phyloP scores from a whole-genome alignment of 345 rosid genomes.

The Linum lewisii region DNA sequence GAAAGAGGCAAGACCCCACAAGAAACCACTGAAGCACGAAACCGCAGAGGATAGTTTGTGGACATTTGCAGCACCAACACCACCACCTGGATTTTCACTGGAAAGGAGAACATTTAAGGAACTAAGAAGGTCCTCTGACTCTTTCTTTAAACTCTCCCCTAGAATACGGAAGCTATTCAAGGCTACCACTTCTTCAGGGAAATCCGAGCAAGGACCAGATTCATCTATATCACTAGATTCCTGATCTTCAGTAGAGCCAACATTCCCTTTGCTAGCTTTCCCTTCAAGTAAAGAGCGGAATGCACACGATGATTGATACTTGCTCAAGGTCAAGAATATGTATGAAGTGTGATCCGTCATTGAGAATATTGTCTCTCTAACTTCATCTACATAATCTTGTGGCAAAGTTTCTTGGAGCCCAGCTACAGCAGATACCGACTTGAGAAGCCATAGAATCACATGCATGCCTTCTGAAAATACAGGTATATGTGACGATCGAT shows the following conservation, averaged over 20 bases:
- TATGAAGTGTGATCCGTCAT: conserved; percentile 81
- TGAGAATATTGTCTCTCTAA: conserved; percentile 31
- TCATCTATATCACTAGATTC: conserved; percentile 15
- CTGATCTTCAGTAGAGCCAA: conserved; percentile 16
- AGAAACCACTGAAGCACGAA: conserved; percentile 64
- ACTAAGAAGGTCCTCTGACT: conserved; percentile 34
- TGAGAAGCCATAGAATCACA: conserved; percentile 61
- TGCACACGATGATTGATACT: conserved; percentile 31
- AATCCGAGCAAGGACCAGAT: conserved; percentile 18
- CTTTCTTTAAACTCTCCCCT: conserved; percentile 48
- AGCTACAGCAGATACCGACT: conserved; percentile 41
- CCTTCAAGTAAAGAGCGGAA: conserved; percentile 12
- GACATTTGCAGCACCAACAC: conserved; percentile 25
- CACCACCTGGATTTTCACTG: conserved; percentile 22
- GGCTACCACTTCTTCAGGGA: conserved; percentile 25
- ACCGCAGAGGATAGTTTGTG: conserved; percentile 36
- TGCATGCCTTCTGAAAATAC: conserved; percentile 33
- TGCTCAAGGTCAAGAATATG: conserved; percentile 39
- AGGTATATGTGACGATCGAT: conserved; percentile 23
- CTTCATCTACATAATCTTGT: conserved; percentile 16
- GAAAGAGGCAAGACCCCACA: conserved; percentile 80
- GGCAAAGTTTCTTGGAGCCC: conserved; percentile 25
- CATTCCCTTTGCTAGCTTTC: conserved; percentile 20
- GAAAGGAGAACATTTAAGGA: conserved; percentile 29
- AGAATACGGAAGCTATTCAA: conserved; percentile 31